A percentile compares a stretch with the other conserved stretches of the same genome.
Conservation (phyloP, 208 protist genomes). For the Trypanosoma lewisi region DNA sequence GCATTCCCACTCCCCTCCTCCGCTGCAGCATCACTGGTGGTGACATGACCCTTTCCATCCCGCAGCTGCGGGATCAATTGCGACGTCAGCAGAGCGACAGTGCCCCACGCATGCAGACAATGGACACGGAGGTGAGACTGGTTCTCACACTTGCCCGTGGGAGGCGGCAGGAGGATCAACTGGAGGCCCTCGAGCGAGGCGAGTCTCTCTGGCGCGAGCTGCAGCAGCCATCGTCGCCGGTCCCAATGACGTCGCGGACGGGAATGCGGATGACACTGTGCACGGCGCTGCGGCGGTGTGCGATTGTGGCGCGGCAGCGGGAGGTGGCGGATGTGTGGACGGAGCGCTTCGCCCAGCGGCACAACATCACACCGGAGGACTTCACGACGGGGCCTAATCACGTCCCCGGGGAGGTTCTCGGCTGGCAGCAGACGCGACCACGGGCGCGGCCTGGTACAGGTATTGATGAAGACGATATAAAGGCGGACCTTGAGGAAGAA, state of each 20-base stretch:
- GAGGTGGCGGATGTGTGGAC: slow-evolving; percentile 70
- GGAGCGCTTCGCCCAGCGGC: slow-evolving; percentile 60
- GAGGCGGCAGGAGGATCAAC: slow-evolving; percentile 39
- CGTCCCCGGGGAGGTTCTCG: slow-evolving; percentile 8
- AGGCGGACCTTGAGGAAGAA: slow-evolving; percentile 21
- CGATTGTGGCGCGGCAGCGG: slow-evolving; percentile 39
- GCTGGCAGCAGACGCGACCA: slow-evolving; percentile 17
- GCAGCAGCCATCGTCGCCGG: slow-evolving; percentile 30
- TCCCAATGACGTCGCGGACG: slow-evolving; percentile 54
- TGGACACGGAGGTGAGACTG: slow-evolving; percentile 71
- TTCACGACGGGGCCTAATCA: slow-evolving; percentile 39
- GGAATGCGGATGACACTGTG: slow-evolving; percentile 68
- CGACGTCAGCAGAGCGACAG: slow-evolving; percentile 14
- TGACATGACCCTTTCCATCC: slow-evolving; percentile 11
- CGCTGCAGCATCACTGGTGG: slow-evolving; percentile 11
- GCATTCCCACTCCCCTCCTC: slow-evolving; percentile 4
- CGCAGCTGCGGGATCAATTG: slow-evolving; percentile 22
- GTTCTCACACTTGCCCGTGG: slow-evolving; percentile 61
- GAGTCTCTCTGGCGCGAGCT: slow-evolving; percentile 75
- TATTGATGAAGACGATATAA: slow-evolving; percentile 62
- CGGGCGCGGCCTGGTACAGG: slow-evolving; percentile 52
- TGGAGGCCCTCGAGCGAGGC: slow-evolving; percentile 64
- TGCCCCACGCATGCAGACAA: slow-evolving; percentile 29
- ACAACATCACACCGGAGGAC: slow-evolving; percentile 44
- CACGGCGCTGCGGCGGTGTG: slow-evolving; percentile 72